These are phyloP conservation scores for Thraustochytrium striatum DNA, from an alignment of 352 stramenopile genomes.

Conservation along the genomic window DNA sequence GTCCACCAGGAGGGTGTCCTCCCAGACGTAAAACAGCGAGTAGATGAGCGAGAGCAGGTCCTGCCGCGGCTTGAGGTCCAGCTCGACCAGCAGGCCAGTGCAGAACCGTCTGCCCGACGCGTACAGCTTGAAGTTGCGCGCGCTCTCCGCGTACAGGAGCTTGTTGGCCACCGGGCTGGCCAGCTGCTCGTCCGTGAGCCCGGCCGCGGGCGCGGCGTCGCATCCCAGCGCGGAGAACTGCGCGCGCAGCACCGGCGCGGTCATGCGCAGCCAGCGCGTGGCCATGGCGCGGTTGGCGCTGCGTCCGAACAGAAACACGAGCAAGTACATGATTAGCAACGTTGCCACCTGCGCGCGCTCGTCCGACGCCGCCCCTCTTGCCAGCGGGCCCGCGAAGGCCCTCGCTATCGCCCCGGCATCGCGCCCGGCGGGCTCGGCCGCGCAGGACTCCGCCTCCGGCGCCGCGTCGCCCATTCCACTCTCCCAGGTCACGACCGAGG, in stretches of 20 bases:
- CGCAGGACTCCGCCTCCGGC: too few species aligned
- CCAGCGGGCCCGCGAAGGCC: too few species aligned
- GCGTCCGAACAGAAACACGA: background rate
- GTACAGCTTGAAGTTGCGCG: slow-evolving; percentile 12
- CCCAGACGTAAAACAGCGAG: background rate
- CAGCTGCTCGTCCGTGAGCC: background rate
- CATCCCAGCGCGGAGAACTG: slow-evolving; percentile 23
- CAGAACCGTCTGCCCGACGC: slow-evolving; percentile 4
- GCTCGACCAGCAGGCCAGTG: slow-evolving; percentile 9
- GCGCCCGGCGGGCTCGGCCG: too few species aligned
- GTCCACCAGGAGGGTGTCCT: slow-evolving; percentile 13
- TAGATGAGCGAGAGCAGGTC: slow-evolving; percentile 20
- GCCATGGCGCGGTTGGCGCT: background rate
- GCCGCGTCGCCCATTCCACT: too few species aligned
- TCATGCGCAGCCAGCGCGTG: slow-evolving; percentile 3
- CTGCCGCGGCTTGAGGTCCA: slow-evolving; percentile 21
- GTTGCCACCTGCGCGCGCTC: too few species aligned
- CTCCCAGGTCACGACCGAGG: too few species aligned
- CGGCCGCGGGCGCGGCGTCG: background rate
- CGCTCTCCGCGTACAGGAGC: background rate
- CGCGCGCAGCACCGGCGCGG: background rate
- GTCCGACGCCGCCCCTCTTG: too few species aligned
- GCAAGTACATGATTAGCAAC: background rate
- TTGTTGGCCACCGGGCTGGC: background rate
- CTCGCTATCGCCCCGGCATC: too few species aligned